These are phyloP conservation scores for Apiotrichum sp. DNA, from an alignment of 1,284 basidiomycete genomes.

Conservation along the genomic window DNA sequence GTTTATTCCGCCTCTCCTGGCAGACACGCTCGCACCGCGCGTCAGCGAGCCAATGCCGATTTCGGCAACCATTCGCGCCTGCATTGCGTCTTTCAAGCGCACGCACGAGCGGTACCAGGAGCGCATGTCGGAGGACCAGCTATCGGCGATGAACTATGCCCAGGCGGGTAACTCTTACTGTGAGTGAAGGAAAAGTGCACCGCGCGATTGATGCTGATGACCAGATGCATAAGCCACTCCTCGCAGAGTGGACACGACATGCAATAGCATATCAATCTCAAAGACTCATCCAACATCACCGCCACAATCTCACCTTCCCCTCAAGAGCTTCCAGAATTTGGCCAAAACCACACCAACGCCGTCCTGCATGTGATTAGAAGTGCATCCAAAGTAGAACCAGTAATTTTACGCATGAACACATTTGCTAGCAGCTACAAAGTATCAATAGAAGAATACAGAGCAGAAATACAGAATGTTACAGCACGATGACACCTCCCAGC, in stretches of 20 bases:
- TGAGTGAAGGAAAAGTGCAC: constrained; percentile 39
- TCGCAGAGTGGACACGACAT: no score
- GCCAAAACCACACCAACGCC: no score
- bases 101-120: constrained; percentile 61
- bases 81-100: constrained; percentile 59
- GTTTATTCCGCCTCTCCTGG: constrained; percentile 52
- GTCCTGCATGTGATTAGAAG: no score
- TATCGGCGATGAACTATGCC: constrained; percentile 79
- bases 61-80: constrained; percentile 79
- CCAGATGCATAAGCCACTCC: neutral
- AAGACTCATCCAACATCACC: no score
- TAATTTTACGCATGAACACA: no score
- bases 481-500: constrained; percentile 2
- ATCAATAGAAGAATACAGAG: no score
- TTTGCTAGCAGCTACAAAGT: no score
- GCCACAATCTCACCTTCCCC: no score
- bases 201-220: neutral
- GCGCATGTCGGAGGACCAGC: constrained; percentile 82
- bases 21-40: constrained; percentile 52
- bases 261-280: no score
- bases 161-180: constrained; percentile 87
- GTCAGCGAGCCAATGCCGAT: constrained; percentile 88
- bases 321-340: no score
- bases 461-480: neutral
- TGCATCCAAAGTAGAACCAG: no score